phyloP scores from a whole-genome alignment of 2,329 filamentous ascomycete species.

The Ophiostoma piceae region DNA sequence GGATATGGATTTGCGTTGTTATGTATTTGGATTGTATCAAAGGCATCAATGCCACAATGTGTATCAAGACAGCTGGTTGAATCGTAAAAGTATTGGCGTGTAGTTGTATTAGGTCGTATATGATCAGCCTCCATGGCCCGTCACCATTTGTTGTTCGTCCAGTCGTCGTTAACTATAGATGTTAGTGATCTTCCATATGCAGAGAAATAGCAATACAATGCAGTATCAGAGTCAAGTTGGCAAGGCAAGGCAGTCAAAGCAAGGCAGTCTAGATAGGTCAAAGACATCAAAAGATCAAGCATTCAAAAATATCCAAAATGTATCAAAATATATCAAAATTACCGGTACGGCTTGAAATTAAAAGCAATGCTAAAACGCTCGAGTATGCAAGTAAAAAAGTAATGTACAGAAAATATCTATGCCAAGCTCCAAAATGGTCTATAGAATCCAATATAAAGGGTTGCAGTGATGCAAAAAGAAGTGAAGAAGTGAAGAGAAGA shows the following conservation, averaged over 20 bases:
- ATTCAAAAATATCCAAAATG: not conserved
- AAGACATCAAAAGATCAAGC: not conserved
- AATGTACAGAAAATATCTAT: conserved; percentile 7
- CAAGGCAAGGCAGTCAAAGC: not conserved
- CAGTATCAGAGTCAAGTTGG: not conserved
- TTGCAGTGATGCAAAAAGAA: not conserved
- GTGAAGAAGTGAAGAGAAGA: not conserved
- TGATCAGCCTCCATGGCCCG: not conserved
- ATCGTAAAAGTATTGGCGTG: not conserved
- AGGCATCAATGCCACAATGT: not conserved
- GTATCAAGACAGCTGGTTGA: not conserved
- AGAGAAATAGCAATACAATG: not conserved
- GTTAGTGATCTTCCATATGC: not conserved
- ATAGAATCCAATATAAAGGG: not conserved
- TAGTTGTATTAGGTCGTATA: not conserved
- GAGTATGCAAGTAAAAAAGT: not conserved
- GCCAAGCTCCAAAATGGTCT: not conserved
- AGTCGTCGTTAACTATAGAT: not conserved
- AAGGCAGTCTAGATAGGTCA: not conserved
- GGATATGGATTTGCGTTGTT: no score
- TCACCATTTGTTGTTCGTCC: not conserved
- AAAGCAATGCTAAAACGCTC: conserved; percentile 12
- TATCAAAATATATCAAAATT: not conserved
- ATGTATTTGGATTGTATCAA: not conserved
- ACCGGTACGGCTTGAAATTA: not conserved